These are phyloP conservation scores for Shiraia sp. DNA, from an alignment of 2,329 filamentous ascomycete genomes.

Conservation along the genomic window DNA sequence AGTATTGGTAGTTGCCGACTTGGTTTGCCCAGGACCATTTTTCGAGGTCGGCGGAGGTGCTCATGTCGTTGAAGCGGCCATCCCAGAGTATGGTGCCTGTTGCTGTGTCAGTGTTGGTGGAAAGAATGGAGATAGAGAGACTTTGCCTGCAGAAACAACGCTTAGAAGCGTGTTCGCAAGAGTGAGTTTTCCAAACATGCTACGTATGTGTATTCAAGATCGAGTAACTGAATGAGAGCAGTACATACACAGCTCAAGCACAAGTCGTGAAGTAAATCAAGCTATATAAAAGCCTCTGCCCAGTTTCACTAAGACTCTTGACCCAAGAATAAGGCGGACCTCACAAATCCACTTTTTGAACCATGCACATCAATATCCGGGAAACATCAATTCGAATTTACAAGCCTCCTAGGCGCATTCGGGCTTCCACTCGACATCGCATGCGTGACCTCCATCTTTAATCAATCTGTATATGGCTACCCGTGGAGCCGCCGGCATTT, in stretches of 20 bases:
- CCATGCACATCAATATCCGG: slow-evolving; percentile 25
- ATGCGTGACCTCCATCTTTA: slow-evolving; percentile 31
- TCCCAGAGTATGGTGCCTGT: slow-evolving; percentile 63
- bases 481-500: slow-evolving; percentile 35
- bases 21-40: slow-evolving; percentile 71
- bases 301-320: no score
- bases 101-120: slow-evolving; percentile 1
- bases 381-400: slow-evolving; percentile 16
- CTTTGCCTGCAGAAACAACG: slow-evolving; percentile 36
- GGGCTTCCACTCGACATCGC: slow-evolving; percentile 9
- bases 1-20: slow-evolving; percentile 73
- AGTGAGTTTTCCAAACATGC: slow-evolving; percentile 37
- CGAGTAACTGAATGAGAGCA: no score
- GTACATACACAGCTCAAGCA: no score
- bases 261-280: neutral
- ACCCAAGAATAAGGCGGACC: slow-evolving; percentile 15
- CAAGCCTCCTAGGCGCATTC: slow-evolving; percentile 12
- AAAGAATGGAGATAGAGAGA: neutral
- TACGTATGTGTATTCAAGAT: no score
- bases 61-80: slow-evolving; percentile 66
- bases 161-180: slow-evolving; percentile 36
- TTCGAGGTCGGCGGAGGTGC: slow-evolving; percentile 58
- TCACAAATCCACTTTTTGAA: slow-evolving; percentile 9
- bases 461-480: slow-evolving; percentile 41
- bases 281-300: slow-evolving; percentile 23